Base-by-base conservation (phyloP, 768 basidiomycete species). In the Tylopilus balloui region DNA sequence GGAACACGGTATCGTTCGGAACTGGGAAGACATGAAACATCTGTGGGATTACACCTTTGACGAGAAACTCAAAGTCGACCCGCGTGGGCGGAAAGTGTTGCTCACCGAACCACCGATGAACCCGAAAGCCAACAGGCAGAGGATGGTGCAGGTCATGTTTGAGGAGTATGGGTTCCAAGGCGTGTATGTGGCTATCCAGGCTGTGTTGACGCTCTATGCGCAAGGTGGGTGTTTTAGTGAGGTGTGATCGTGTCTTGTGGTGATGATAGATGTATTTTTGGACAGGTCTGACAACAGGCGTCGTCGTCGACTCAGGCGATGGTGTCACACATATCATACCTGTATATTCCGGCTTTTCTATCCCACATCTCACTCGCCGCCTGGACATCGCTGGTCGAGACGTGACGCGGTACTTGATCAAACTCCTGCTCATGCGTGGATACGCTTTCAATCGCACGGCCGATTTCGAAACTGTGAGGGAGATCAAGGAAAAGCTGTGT, bases 41-140 rank as follows among this genome's bases (percentile, higher is more conserved):
- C 78, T 98, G 15, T 99, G 96, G 96, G 84, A 99, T 68, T 98
- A 97, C 70, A 99, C 96, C 1, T 99, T 99, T 66, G 75, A 90
- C 59, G 92, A 96, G 74, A 98, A 98, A 73, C 80, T 99, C 57
- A 79, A 83, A 63, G 76, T 97, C 54, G 86, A 97, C 62, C 85
- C 94, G 36, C 73, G 75, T 21, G 96, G 92, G 0, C 76, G 81
- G 53, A 99, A 97, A 72, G 79, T 99, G 32, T 70, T 99, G 53
- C 77, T 99, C 60, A 99, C 96, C 0, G 96, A 99, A 69, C 96
- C 96, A 14, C 96, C 96, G 24, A 98, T 98, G 96, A 98, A 99
- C 70, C 96, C 96, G 3, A 91, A 85, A 64, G 85, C 71, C 55
- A 98, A 99, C 70, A 71, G 96, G 61, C 85, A 93, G 69, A 75